phyloP scores from a whole-genome alignment of 139 green algal genomes.

The Chlamydomonas asymmetrica region DNA sequence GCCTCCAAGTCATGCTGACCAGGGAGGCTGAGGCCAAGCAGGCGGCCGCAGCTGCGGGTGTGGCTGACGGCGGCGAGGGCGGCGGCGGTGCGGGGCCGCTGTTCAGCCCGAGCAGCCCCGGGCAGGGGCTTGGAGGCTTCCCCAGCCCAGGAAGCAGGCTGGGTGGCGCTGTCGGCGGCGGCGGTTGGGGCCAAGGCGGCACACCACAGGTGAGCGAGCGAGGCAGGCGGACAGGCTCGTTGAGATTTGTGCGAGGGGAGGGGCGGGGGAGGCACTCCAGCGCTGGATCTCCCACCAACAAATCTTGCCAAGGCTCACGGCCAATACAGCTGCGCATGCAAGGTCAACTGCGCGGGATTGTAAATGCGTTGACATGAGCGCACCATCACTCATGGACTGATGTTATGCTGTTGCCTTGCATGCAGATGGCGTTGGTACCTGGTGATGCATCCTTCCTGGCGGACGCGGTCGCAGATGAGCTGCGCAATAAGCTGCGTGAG shows the following conservation, averaged over 20 bases:
- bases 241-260: no score
- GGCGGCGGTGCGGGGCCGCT: not conserved
- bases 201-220: no score
- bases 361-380: no score
- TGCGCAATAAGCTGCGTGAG: slow-evolving; percentile 41
- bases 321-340: no score
- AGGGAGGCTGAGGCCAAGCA: not conserved
- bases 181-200: no score
- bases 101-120: not conserved
- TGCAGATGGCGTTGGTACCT: slow-evolving; percentile 4
- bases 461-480: slow-evolving; percentile 55
- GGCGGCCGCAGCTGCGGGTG: not conserved
- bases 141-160: no score
- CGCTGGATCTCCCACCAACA: no score
- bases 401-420: not conserved
- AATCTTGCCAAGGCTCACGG: no score
- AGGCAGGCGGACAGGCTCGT: no score
- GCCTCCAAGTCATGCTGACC: slow-evolving; percentile 24
- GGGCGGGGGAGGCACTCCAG: not conserved
- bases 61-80: not conserved
- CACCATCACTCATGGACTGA: not conserved
- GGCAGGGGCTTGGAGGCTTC: not conserved
- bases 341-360: no score
- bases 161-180: not conserved
- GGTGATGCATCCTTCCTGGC: slow-evolving; percentile 47